Base-by-base conservation (phyloP, 306 rosid genomes). In the Senna siamea region DNA sequence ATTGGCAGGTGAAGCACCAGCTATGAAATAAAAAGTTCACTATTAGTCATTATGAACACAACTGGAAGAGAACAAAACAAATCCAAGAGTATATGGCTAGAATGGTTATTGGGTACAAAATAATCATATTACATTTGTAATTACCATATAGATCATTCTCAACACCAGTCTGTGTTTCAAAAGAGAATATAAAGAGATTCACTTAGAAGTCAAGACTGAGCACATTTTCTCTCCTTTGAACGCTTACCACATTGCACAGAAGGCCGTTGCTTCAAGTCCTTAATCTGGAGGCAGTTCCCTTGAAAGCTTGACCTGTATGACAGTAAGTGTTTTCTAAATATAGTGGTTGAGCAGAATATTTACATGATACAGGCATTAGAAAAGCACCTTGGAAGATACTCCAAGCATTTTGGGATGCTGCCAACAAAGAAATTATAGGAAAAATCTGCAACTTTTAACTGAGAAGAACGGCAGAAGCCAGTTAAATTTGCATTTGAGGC, bases 351-450 rank as follows among this genome's bases (percentile, higher is more conserved):
- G 63, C 55, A 80, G 68, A 51, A 71, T 58, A 47, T 22, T 55
- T 75, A 20, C 51, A 69, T 35, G 76, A 66, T 58, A 63, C 66
- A 51, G 59, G 80, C 74, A 35, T 66, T 1, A 60, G 74, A 22
- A 70, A 48, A 44, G 44, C 76, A 92, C 99, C 87, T 90, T 51
- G 97, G 96, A 78, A 95, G 97, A 87, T 78, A 66, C 51, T 61
- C 80, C 93, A 95, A 88, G 85, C 99, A 95, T 67, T 92, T 88
- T 6, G 98, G 98, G 78, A 95, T 83, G 87, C 83, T 88, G 35
- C 99, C 99, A 78, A 85, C 96, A 54, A 95, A 83, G 80, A 92
- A 92, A 86, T 95, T 95, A 85, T 77, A 88, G 14, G 99, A 95
- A 84, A 95, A 88, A 85, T 95, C 97, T 22, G 90, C 98, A 52